Evolutionary conservation across 2,329 filamentous ascomycete genomes (phyloP).

Genomic region (Metarhizium guizhouense): DNA sequence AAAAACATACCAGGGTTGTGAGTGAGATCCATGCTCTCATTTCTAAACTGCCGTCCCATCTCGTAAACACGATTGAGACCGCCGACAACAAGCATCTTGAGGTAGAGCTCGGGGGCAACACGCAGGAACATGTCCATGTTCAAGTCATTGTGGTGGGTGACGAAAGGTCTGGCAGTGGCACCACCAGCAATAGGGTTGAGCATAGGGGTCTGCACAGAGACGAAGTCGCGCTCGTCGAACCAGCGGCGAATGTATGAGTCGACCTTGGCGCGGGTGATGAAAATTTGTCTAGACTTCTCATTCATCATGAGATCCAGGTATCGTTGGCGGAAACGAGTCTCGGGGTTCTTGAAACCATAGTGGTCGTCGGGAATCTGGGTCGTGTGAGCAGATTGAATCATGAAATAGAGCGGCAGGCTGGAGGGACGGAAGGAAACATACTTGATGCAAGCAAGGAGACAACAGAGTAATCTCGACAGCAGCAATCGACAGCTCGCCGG

Average conservation of each 20-base stretch:
- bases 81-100: constrained; percentile 94
- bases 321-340: constrained; percentile 85
- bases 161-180: constrained; percentile 86
- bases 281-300: constrained; percentile 71
- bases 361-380: constrained; percentile 63
- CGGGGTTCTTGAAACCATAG: constrained; percentile 92
- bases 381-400: neutral
- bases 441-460: constrained; percentile 73
- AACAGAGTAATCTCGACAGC: constrained; percentile 78
- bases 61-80: constrained; percentile 94
- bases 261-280: constrained; percentile 80
- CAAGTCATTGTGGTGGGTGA: constrained; percentile 92
- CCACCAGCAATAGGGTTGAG: constrained; percentile 94
- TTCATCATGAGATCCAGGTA: constrained; percentile 98
- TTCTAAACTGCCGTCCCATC: constrained; percentile 90
- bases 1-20: constrained; percentile 59
- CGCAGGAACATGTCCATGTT: constrained; percentile 94
- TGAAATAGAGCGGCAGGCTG: neutral
- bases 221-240: constrained; percentile 80
- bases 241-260: constrained; percentile 81
- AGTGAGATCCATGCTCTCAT: constrained; percentile 65
- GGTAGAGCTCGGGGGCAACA: constrained; percentile 87
- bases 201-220: constrained; percentile 95
- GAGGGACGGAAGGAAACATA: constrained; percentile 31
- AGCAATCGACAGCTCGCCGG: constrained; percentile 87